These are phyloP conservation scores for Stylosanthes scabra DNA, from an alignment of 331 rosid genomes.

Conservation along the genomic window DNA sequence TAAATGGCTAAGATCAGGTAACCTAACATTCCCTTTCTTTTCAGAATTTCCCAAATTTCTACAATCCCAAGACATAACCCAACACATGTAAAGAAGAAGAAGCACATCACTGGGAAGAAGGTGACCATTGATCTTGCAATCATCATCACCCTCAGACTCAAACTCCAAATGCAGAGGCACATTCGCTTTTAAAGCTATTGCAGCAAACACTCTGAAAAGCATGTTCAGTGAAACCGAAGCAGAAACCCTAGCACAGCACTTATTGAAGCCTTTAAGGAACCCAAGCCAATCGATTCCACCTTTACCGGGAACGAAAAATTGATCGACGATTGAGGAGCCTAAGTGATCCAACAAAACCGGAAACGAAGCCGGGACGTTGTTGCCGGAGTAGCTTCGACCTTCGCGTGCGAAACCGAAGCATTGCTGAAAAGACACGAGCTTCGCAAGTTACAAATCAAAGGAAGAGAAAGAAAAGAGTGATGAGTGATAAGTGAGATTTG, in stretches of 20 bases:
- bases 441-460: conserved; percentile 32
- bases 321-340: conserved; percentile 64
- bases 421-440: conserved; percentile 55
- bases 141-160: conserved; percentile 62
- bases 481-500: no score
- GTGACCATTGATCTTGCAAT: conserved; percentile 68
- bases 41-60: conserved; percentile 42
- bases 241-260: conserved; percentile 72
- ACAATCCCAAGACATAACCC: conserved; percentile 73
- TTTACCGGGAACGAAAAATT: conserved; percentile 57
- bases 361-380: conserved; percentile 49
- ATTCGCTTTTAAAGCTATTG: conserved; percentile 36
- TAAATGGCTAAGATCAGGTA: conserved; percentile 75
- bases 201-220: conserved; percentile 59
- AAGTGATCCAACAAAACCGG: conserved; percentile 62
- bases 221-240: conserved; percentile 62
- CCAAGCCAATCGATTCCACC: conserved; percentile 77
- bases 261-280: conserved; percentile 75
- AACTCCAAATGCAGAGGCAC: conserved; percentile 59
- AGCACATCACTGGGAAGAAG: conserved; percentile 63
- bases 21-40: conserved; percentile 40
- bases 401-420: conserved; percentile 55
- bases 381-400: conserved; percentile 42
- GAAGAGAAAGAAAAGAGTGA: no score
- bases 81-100: conserved; percentile 73